Conservation (phyloP, 73 alveolate species). For the Paramecium pentaurelia region DNA sequence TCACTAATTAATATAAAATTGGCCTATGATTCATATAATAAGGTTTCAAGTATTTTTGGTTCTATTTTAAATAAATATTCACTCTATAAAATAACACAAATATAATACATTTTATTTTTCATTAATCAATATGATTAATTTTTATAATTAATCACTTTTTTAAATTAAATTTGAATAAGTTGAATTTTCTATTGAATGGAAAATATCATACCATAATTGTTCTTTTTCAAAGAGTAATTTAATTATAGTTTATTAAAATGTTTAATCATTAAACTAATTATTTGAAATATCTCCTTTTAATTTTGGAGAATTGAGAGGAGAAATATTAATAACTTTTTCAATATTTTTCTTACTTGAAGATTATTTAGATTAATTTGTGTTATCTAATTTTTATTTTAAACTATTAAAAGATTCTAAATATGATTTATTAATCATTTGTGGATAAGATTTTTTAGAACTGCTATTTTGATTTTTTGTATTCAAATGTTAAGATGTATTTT, state of each 20-base stretch:
- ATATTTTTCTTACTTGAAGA: background rate
- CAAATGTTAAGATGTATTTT: background rate
- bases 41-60: background rate
- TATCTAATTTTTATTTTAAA: background rate
- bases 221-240: slow-evolving; percentile 3
- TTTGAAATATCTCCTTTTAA: background rate
- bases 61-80: background rate
- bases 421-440: background rate
- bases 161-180: background rate
- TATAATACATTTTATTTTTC: background rate
- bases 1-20: background rate
- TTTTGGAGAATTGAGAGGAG: background rate
- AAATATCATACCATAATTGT: background rate
- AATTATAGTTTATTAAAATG: background rate
- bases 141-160: background rate
- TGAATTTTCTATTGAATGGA: background rate
- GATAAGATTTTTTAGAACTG: background rate
- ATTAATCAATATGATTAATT: background rate
- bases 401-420: background rate
- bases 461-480: background rate
- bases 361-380: background rate
- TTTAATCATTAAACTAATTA: background rate
- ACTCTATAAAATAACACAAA: background rate
- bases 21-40: background rate
- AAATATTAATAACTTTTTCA: background rate